Percentiles rank a stretch among this genome's conserved stretches.
These are phyloP conservation scores for Cyclotella distinguenda DNA, from an alignment of 108 stramenopile genomes.

Conservation along the genomic window DNA sequence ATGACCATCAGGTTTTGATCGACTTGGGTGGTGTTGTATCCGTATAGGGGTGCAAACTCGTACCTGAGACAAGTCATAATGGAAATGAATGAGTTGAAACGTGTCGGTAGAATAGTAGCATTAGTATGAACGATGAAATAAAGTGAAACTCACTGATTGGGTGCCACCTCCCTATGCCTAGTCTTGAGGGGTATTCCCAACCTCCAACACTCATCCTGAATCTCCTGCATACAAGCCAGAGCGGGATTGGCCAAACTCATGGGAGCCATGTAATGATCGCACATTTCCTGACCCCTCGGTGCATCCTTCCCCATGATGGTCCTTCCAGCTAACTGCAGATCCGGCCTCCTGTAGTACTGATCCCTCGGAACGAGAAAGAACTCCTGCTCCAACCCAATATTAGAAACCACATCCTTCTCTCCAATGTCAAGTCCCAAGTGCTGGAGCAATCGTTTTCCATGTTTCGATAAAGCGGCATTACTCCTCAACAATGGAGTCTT, in stretches of 20 bases:
- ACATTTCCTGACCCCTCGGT: slow-evolving; percentile 94
- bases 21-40: slow-evolving; percentile 87
- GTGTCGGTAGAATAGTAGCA: no score
- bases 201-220: slow-evolving; percentile 88
- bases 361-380: slow-evolving; percentile 95
- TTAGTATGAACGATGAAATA: no score
- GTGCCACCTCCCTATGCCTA: slow-evolving; percentile 95
- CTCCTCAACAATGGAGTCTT: slow-evolving; percentile 94
- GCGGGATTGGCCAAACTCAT: slow-evolving; percentile 77
- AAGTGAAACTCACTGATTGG: slow-evolving; percentile 67
- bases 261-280: slow-evolving; percentile 94
- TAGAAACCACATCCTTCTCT: slow-evolving; percentile 64
- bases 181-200: slow-evolving; percentile 91
- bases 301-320: slow-evolving; percentile 93
- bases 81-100: no score
- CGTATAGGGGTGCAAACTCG: slow-evolving; percentile 92
- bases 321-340: slow-evolving; percentile 91
- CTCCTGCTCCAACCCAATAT: slow-evolving; percentile 96
- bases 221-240: slow-evolving; percentile 91
- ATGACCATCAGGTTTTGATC: slow-evolving; percentile 96
- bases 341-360: slow-evolving; percentile 88
- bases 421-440: slow-evolving; percentile 74
- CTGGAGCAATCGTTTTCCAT: slow-evolving; percentile 78
- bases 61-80: slow-evolving; percentile 39
- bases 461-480: slow-evolving; percentile 84